Evolutionary conservation across 108 stramenopile genomes (phyloP).

Genomic region (Epithemia pelagica): DNA sequence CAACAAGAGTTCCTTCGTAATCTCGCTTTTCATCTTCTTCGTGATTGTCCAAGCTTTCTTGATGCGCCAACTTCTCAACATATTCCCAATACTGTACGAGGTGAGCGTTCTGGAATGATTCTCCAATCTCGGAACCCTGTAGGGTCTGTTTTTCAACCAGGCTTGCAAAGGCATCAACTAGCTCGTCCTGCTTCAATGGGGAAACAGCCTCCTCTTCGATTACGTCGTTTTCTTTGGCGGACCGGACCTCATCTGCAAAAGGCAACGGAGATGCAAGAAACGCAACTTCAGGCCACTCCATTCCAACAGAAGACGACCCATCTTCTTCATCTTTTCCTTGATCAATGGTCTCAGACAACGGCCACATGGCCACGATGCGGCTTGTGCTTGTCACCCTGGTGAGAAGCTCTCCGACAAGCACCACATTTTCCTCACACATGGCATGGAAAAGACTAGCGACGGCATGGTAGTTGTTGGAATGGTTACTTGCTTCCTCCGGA

Average conservation of each 20-base stretch:
- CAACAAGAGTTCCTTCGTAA: not conserved
- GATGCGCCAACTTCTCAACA: conserved; percentile 54
- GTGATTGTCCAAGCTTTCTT: conserved; percentile 7
- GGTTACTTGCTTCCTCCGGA: conserved; percentile 38
- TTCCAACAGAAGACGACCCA: not conserved
- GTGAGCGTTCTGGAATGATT: conserved; percentile 61
- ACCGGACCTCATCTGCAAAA: conserved; percentile 57
- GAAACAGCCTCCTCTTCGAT: conserved; percentile 20
- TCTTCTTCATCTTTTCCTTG: conserved; percentile 8
- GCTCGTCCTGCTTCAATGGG: not conserved
- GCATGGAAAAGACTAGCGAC: conserved; percentile 49
- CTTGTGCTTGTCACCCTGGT: conserved; percentile 32
- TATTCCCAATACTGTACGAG: conserved; percentile 58
- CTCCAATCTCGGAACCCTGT: conserved; percentile 26
- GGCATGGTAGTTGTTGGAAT: conserved; percentile 34
- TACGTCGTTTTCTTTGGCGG: conserved; percentile 5
- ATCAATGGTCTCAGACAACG: conserved; percentile 32
- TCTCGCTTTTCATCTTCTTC: not conserved
- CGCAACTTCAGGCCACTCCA: conserved; percentile 20
- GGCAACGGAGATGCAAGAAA: conserved; percentile 49
- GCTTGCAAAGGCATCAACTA: conserved; percentile 48
- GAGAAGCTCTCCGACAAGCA: conserved; percentile 65
- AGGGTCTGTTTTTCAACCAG: conserved; percentile 38
- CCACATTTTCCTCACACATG: conserved; percentile 63
- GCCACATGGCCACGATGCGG: conserved; percentile 55